Evolutionary conservation across 2,329 filamentous ascomycete species (phyloP).

Genomic region (Fusarium compactum): DNA sequence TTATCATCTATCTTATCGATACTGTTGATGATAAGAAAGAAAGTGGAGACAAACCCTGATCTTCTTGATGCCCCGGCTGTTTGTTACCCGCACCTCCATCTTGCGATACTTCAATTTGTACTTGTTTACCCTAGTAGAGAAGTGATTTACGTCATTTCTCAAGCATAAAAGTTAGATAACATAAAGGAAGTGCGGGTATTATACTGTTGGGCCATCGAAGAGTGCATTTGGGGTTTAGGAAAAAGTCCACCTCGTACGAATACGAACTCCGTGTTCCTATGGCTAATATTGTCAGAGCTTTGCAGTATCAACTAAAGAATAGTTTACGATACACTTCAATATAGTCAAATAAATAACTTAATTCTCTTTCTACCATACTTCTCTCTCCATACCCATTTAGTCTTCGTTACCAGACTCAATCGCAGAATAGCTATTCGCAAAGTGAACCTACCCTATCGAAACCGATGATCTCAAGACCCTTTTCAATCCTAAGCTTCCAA

Average conservation of each 20-base stretch:
- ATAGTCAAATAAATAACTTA: no score
- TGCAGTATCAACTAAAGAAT: no score
- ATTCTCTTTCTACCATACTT: no score
- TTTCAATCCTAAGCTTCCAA: not conserved
- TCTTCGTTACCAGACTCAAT: not conserved
- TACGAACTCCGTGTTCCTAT: no score
- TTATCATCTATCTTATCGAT: not conserved
- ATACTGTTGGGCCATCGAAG: no score
- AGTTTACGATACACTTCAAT: no score
- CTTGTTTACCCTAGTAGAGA: not conserved
- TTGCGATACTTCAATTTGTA: not conserved
- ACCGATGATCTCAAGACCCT: not conserved
- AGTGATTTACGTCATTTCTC: not conserved
- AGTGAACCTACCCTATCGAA: not conserved
- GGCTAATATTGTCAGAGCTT: no score
- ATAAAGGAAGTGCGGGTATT: not conserved
- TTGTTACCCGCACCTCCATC: not conserved
- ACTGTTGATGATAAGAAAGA: accelerated
- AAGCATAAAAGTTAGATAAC: not conserved
- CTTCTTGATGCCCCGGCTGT: not conserved
- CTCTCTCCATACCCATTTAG: not conserved
- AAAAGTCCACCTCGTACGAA: no score
- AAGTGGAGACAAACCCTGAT: not conserved
- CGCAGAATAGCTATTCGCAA: not conserved
- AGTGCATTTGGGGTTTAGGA: no score